Evolutionary conservation across 441 rosid genomes (phyloP).

Genomic region (Syzygium syzygioides): DNA sequence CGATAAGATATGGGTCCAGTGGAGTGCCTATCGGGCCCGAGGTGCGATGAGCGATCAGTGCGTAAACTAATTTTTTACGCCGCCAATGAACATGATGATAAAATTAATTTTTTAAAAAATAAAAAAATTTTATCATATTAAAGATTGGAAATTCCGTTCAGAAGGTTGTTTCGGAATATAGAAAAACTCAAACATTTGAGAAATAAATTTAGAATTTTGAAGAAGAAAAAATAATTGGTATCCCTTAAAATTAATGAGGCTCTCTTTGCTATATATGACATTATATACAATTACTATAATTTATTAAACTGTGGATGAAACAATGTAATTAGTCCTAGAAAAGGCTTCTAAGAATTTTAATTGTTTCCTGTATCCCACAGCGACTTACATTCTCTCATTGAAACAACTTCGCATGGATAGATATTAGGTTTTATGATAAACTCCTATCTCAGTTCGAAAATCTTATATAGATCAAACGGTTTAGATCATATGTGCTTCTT

Average conservation of each 20-base stretch:
- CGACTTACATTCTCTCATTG: background rate
- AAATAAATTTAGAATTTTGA: background rate
- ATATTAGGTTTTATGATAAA: background rate
- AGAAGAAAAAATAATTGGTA: background rate
- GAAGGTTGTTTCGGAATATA: background rate
- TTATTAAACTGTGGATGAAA: background rate
- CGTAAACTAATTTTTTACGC: background rate
- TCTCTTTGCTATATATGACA: background rate
- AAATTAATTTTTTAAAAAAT: background rate
- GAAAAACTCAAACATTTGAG: background rate
- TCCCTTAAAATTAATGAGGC: background rate
- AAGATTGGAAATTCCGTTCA: background rate
- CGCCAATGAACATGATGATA: background rate
- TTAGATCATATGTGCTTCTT: background rate
- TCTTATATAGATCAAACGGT: background rate
- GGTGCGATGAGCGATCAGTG: too few species aligned
- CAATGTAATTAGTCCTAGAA: background rate
- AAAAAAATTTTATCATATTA: background rate
- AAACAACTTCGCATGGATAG: background rate
- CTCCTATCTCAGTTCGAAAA: background rate
- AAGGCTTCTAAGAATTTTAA: background rate
- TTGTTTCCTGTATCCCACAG: background rate
- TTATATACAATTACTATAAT: background rate
- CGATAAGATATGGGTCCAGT: background rate
- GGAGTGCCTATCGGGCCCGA: background rate